These are phyloP conservation scores for Talaromyces thailandensis DNA, from an alignment of 495 filamentous ascomycete genomes.

Conservation along the genomic window DNA sequence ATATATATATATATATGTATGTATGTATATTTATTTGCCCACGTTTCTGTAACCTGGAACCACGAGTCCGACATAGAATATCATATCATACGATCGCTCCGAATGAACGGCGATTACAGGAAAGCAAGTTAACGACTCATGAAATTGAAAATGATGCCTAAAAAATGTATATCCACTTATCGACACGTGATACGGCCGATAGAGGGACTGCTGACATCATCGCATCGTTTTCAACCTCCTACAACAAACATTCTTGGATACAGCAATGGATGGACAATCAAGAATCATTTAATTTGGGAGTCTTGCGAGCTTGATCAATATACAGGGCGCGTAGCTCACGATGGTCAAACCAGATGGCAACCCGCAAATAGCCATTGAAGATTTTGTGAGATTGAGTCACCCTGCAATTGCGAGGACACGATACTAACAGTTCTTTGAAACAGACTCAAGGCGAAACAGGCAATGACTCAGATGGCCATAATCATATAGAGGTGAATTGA, in stretches of 20 bases:
- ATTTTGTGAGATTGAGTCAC: neutral
- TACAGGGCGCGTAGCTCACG: neutral
- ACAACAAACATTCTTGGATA: neutral
- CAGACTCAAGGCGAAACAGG: conserved; percentile 25
- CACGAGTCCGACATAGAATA: too few relatives aligned
- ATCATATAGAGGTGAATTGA: conserved; percentile 37
- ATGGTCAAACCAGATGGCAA: neutral
- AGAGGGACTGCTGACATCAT: neutral
- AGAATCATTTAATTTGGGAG: neutral
- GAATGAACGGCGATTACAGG: too few relatives aligned
- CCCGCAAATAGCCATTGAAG: neutral
- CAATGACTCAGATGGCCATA: conserved; percentile 35
- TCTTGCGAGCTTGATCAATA: neutral
- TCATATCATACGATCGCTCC: too few relatives aligned
- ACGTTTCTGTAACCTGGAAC: too few relatives aligned
- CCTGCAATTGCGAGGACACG: neutral
- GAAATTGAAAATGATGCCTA: neutral
- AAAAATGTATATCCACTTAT: neutral
- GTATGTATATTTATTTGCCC: too few relatives aligned
- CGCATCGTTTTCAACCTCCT: neutral
- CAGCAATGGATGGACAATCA: neutral
- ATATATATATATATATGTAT: too few relatives aligned
- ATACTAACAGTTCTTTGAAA: neutral
- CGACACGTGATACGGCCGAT: neutral
- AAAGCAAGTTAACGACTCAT: too few relatives aligned